Evolutionary conservation across 2,329 filamentous ascomycete species (phyloP), one percentile per base, ranked within the genome.

Genomic region (Ophiocordyceps polyrhachis-furcata): DNA sequence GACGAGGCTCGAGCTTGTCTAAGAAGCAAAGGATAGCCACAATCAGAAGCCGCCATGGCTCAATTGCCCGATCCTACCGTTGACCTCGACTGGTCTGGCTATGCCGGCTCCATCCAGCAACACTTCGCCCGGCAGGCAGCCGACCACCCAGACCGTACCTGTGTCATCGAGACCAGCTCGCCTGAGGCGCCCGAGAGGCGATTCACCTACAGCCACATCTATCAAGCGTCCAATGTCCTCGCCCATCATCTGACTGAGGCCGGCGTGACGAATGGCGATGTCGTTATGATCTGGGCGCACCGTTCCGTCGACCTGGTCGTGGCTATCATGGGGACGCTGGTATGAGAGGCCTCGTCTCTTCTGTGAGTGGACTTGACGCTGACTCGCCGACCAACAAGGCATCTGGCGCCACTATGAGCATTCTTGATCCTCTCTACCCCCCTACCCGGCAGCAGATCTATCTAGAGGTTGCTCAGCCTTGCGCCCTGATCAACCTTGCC

Each of bases 251-350:
- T 95, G 19, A 73, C 82, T 45, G 69, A 80, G 43, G 71, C 77
- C 54, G 87, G 88, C 47, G 70, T 86, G 50, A 70, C 78, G 47
- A 69, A 77, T 52, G 87, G 86, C 9, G 87, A 96, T 57, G 87
- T 94, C 2, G 86, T 94, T 54, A 93, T 94, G 84, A 83, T 91
- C 50, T 95, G 79, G 57, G 85, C 85, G 46, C 75, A 94, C 62
- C 77, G 88, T 47, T 78, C 50, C 42, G 87, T 94, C 31, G 71
- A 76, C 25, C 60, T 77, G 13, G 67, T 76, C 40, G 56, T 67
- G 42, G 84, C 81, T 32, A 79, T 87, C 45, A 93, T 94, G 84
- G 88, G 87, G 48, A 73, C 71, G 20, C 57, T 76, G 58, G 50
- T 49, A 46, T 35, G 47, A 25, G 25, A 25, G n/a, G 32, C 32